phyloP scores from a whole-genome alignment of 805 yeast genomes.

The Candida rishiriensis region DNA sequence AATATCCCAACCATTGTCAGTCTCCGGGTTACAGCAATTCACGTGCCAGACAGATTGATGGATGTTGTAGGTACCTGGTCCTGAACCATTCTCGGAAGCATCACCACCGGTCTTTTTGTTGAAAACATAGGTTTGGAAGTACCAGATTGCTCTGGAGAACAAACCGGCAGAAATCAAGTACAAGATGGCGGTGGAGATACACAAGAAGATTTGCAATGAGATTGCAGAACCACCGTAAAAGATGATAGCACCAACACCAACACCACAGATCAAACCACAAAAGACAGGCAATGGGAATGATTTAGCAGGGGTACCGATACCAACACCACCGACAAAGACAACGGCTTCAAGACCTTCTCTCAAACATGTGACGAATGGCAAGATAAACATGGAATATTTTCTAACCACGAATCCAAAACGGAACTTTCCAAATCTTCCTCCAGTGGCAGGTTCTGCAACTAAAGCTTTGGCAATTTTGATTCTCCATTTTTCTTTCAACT shows the following conservation, averaged over 20 bases:
- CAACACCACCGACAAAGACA: constrained; percentile 95
- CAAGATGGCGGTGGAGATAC: constrained; percentile 81
- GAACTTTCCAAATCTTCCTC: constrained; percentile 40
- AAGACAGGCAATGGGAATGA: constrained; percentile 94
- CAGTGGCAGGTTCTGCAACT: constrained; percentile 49
- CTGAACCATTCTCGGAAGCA: constrained; percentile 87
- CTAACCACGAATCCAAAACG: constrained; percentile 51
- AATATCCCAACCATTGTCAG: constrained; percentile 93
- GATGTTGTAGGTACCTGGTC: constrained; percentile 93
- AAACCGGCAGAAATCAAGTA: constrained; percentile 90
- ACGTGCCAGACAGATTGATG: constrained; percentile 86
- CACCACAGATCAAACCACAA: constrained; percentile 79
- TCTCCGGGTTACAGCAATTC: constrained; percentile 93
- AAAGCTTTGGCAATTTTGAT: constrained; percentile 85
- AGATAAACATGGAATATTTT: constrained; percentile 82
- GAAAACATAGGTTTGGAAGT: constrained; percentile 67
- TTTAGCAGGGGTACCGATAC: constrained; percentile 45
- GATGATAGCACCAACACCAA: constrained; percentile 60
- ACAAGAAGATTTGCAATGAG: constrained; percentile 83
- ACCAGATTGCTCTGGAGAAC: constrained; percentile 92
- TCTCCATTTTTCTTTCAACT: constrained; percentile 97
- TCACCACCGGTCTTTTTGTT: constrained; percentile 81
- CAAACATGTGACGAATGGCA: constrained; percentile 85
- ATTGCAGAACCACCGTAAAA: constrained; percentile 79
- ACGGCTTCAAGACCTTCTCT: constrained; percentile 98